Base-by-base conservation (phyloP, 371 early-diverging fungal species). In the Zychaea mexicana region DNA sequence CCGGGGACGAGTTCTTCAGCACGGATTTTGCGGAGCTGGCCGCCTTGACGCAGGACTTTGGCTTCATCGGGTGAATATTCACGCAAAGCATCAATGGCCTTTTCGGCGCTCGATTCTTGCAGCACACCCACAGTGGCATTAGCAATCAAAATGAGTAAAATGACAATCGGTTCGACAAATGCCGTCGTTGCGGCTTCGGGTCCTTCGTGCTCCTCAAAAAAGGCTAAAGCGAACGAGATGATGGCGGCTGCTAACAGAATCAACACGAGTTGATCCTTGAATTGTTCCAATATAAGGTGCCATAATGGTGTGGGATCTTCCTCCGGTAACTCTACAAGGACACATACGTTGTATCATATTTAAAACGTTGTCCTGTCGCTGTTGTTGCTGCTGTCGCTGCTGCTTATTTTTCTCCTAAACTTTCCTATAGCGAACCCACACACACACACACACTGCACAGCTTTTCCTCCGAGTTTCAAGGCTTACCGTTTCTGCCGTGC, bases 91-190 rank as follows among this genome's bases (percentile, higher is more conserved):
- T 96, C 96, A 68, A 98, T 97, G 31, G 98, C 98, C 67, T 94
- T 92, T 77, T 97, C 98, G 19, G 99, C 99, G 59, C 94, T 96
- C 3, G 88, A 82, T 78, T 98, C 99, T 79, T 98, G 97, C 32
- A 97, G 79, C 15, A 98, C 97, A 53, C 99, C 99, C 33, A 98
- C 97, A 9, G 92, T 90, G 3, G 99, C 98, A 71, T 98, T 98
- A 53, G 96, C 97, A 72, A 98, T 94, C 67, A 98, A 79, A 69
- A 98, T 98, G 42, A 98, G 81, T 63, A 98, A 78, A 68, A 98
- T 97, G 33, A 98, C 99, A 57, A 94, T 78, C 3, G 99, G 98
- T 82, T 98, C 99, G 36, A 98, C 98, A 84, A 93, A 98, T 10
- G 98, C 97, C 0, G 94, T 92, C 8, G 76, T 72, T 36, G 81